A percentile compares a stretch with the other conserved stretches of the same genome.
phyloP scores from a whole-genome alignment of 139 green algal species.

The Micractinium sp. region DNA sequence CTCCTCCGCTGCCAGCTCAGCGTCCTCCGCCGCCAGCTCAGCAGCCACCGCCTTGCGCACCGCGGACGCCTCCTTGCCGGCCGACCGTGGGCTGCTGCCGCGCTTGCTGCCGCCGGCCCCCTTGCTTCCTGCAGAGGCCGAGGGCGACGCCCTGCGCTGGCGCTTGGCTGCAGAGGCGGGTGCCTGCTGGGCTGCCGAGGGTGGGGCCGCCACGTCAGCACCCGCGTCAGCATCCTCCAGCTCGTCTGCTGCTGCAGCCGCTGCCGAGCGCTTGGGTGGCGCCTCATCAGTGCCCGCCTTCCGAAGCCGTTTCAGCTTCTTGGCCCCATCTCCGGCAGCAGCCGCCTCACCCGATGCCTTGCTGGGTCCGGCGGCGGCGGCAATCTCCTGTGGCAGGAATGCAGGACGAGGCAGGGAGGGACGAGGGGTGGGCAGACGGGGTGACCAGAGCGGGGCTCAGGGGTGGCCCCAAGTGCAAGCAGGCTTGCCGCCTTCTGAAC shows the following conservation, averaged over 20 bases:
- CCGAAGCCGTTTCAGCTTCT: constrained; percentile 25
- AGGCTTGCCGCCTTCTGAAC: neutral
- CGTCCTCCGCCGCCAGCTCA: neutral
- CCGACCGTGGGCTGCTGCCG: neutral
- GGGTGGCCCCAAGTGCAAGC: neutral
- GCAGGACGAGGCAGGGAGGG: neutral
- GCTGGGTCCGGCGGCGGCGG: neutral
- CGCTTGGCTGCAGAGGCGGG: neutral
- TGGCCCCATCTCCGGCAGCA: neutral
- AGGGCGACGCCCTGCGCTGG: neutral
- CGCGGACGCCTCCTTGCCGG: neutral
- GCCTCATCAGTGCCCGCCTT: neutral
- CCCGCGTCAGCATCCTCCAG: constrained; percentile 9
- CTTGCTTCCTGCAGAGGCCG: neutral
- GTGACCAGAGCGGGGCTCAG: neutral
- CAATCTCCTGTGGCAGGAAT: neutral
- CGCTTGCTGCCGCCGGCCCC: neutral
- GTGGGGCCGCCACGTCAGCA: neutral
- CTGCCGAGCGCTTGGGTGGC: neutral
- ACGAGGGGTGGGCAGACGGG: neutral
- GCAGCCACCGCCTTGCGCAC: neutral
- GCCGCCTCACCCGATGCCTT: neutral
- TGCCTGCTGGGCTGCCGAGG: neutral
- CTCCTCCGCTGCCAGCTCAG: neutral
- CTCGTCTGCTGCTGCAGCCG: neutral